Evolutionary conservation across 2,329 filamentous ascomycete species (phyloP).

Genomic region (Lachnellula subtilissima): DNA sequence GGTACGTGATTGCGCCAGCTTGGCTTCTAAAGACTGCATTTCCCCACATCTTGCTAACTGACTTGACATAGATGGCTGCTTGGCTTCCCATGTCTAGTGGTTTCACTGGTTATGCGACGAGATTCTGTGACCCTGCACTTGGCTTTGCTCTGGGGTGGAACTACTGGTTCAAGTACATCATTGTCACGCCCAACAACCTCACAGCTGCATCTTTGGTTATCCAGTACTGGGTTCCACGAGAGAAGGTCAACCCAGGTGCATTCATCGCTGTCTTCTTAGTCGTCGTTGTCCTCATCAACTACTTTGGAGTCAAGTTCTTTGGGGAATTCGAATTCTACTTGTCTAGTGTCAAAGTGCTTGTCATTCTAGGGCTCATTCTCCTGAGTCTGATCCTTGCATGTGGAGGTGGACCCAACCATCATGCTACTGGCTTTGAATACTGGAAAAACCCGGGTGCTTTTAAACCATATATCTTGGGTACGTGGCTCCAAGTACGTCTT

Average conservation of each 20-base stretch:
- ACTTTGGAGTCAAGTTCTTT: conserved; percentile 42
- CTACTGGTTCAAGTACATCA: conserved; percentile 57
- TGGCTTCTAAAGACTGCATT: conserved; percentile 38
- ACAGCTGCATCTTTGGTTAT: conserved; percentile 75
- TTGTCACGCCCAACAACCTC: conserved; percentile 78
- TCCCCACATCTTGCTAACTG: conserved; percentile 40
- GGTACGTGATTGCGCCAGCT: conserved; percentile 56
- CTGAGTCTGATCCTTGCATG: conserved; percentile 58
- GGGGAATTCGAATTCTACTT: conserved; percentile 52
- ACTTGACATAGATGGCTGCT: conserved; percentile 57
- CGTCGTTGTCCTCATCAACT: conserved; percentile 60
- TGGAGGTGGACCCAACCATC: conserved; percentile 58
- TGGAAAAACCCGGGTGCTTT: conserved; percentile 43
- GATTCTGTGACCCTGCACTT: conserved; percentile 75
- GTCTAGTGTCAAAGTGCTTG: conserved; percentile 62
- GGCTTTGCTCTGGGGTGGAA: conserved; percentile 61
- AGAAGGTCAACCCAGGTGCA: conserved; percentile 69
- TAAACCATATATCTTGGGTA: conserved; percentile 38
- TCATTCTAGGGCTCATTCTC: conserved; percentile 62
- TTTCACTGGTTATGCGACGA: conserved; percentile 74
- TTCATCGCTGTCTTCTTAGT: conserved; percentile 71
- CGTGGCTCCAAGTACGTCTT: conserved; percentile 38
- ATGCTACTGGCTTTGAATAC: conserved; percentile 46
- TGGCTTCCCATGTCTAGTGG: conserved; percentile 74
- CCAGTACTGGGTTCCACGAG: conserved; percentile 64